Base-by-base conservation (phyloP, 2,329 filamentous ascomycete species). In the Aspergillaceae sp. region DNA sequence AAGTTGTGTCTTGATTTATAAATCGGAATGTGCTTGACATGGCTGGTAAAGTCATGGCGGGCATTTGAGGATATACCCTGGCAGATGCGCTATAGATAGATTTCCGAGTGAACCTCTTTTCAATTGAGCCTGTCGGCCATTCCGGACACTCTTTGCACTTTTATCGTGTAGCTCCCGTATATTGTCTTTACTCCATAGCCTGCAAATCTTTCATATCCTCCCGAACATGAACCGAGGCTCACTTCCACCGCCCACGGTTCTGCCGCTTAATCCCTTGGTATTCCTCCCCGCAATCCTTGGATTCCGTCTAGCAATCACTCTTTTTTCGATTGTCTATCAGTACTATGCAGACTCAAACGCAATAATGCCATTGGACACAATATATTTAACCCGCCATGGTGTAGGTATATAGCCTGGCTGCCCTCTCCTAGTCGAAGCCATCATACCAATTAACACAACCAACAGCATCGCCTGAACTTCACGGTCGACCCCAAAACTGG, bases 391-490 rank as follows among this genome's bases (percentile, higher is more conserved):
- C 53, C 81, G 86, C 27, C 86, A 89, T 64, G 85, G 84, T 57
- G 85, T 88, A 77, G 72, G 82, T 74, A 33, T 19, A 19, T 2
- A 19, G 19, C 19, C 19, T 19, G 19, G 1, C 19, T 19, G 19
- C 19, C 19, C 19, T 19, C 19, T 19, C 19, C 19, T 19, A 19
- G 19, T 19, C 19, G 19, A 19, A 19, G 19, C 19, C 2, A 19
- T 19, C 19, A 19, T 19, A 19, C 19, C 6, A 11, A 42, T 37
- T 38, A 38, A 35, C 44, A 43, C 29, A 29, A 36, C 40, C n/a
- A 10, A 41, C 66, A 94, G 90, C 95, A 94, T 68, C 88, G 92
- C 51, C 84, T 86, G 53, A 89, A 86, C 64, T 97, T 90, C 88
- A 80, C 80, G 38, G 87, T 97, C 50, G 83, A 97, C 68, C 80